phyloP scores from a whole-genome alignment of 192 early-diverging fungal species.

The Backusella liffmaniae region DNA sequence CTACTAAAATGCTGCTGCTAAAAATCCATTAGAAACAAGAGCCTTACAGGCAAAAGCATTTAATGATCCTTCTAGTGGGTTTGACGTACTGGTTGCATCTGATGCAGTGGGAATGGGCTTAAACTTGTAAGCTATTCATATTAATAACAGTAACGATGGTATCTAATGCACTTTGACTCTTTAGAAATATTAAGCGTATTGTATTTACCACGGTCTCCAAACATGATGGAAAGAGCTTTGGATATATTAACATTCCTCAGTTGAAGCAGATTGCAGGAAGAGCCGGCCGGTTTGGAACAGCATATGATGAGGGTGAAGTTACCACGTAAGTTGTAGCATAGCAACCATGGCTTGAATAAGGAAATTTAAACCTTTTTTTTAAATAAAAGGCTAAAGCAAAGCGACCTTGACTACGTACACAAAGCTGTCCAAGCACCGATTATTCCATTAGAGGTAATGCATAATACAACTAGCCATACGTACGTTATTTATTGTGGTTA shows the following conservation, averaged over 20 bases:
- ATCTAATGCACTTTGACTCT: neutral
- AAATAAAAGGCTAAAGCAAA: constrained; percentile 3
- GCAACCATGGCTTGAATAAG: neutral
- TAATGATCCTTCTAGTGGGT: constrained; percentile 76
- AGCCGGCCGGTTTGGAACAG: constrained; percentile 82
- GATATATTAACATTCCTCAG: constrained; percentile 67
- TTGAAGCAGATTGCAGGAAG: constrained; percentile 93
- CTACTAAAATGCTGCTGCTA: neutral
- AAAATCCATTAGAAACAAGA: constrained; percentile 65
- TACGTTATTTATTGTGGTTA: neutral
- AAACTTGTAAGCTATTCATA: constrained; percentile 64
- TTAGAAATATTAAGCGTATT: constrained; percentile 83
- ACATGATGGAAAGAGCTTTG: constrained; percentile 65
- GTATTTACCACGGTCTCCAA: constrained; percentile 81
- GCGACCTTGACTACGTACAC: constrained; percentile 24
- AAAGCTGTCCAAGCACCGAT: constrained; percentile 36
- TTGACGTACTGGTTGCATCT: constrained; percentile 87
- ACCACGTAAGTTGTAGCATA: constrained; percentile 53
- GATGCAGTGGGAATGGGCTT: constrained; percentile 98
- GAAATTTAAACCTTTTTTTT: neutral
- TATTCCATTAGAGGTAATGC: constrained; percentile 23
- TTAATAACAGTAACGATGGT: neutral
- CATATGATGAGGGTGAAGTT: constrained; percentile 64
- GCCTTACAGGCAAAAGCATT: constrained; percentile 86
- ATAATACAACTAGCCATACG: neutral